phyloP scores from a whole-genome alignment of 2,329 filamentous ascomycete genomes.

The Cercospora nicotianae region DNA sequence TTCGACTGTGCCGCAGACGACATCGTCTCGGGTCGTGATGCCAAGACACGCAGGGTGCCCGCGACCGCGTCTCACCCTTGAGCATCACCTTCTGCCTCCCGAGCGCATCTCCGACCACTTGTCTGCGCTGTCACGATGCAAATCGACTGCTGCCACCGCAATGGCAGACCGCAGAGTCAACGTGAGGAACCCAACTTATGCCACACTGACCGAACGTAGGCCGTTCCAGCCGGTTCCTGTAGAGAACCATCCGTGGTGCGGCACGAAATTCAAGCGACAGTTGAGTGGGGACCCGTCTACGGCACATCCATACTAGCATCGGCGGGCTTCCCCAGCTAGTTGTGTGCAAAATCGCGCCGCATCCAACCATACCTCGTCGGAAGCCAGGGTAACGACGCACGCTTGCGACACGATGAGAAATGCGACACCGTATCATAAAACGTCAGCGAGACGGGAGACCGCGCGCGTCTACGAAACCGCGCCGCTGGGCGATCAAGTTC shows the following conservation, averaged over 20 bases:
- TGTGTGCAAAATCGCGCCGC: neutral
- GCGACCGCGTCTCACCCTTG: neutral
- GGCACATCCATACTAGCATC: conserved; percentile 7
- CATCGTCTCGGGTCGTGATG: neutral
- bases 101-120: neutral
- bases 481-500: neutral
- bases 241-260: neutral
- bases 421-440: conserved; percentile 1
- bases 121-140: neutral
- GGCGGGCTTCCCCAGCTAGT: conserved; percentile 2
- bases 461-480: conserved; percentile 1
- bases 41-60: neutral
- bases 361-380: neutral
- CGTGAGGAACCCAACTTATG: neutral
- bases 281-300: neutral
- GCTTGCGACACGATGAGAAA: neutral
- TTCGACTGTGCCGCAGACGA: neutral
- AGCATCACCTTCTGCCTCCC: neutral
- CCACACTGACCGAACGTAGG: neutral
- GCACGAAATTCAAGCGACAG: conserved; percentile 1
- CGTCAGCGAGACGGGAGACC: neutral
- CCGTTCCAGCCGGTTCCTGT: neutral
- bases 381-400: neutral
- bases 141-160: neutral
- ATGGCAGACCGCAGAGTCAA: neutral